Conservation (phyloP, 1,284 basidiomycete species). For the Leccinum laetum region DNA sequence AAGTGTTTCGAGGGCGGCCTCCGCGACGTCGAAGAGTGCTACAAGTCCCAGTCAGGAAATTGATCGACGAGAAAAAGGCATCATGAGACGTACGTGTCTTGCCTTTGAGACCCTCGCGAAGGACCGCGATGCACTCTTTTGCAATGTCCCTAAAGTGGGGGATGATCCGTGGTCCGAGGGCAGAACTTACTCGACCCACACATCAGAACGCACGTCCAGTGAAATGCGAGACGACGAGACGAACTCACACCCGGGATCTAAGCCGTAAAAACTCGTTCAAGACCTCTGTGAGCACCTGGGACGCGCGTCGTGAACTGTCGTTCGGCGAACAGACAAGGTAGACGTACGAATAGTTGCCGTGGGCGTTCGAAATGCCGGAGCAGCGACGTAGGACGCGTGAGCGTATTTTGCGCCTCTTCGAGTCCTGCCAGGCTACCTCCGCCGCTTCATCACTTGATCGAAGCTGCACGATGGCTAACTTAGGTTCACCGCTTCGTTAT, state of each 20-base stretch:
- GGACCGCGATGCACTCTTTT: slow-evolving; percentile 51
- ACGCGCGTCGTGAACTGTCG: slow-evolving; percentile 17
- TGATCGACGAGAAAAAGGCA: neutral
- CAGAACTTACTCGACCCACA: slow-evolving; percentile 43
- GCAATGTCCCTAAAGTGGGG: slow-evolving; percentile 80
- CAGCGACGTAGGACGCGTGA: slow-evolving; percentile 68
- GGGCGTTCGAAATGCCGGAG: slow-evolving; percentile 57
- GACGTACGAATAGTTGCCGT: slow-evolving; percentile 54
- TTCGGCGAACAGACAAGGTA: neutral
- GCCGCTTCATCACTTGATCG: too few relatives aligned
- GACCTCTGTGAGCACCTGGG: slow-evolving; percentile 65
- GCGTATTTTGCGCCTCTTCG: slow-evolving; percentile 56
- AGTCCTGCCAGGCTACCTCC: too few relatives aligned
- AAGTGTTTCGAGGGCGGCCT: slow-evolving; percentile 50
- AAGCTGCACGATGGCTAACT: too few relatives aligned
- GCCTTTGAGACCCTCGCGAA: slow-evolving; percentile 44
- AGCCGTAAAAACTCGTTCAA: slow-evolving; percentile 68
- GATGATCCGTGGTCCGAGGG: slow-evolving; percentile 85
- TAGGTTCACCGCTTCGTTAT: too few relatives aligned
- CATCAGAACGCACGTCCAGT: slow-evolving; percentile 9
- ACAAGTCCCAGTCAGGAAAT: neutral
- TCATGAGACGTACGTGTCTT: slow-evolving; percentile 23
- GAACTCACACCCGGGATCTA: slow-evolving; percentile 51
- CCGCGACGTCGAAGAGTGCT: slow-evolving; percentile 27
- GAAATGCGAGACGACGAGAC: neutral